Conservation (phyloP, 2,329 filamentous ascomycete species). For the Colletotrichum eleusines region DNA sequence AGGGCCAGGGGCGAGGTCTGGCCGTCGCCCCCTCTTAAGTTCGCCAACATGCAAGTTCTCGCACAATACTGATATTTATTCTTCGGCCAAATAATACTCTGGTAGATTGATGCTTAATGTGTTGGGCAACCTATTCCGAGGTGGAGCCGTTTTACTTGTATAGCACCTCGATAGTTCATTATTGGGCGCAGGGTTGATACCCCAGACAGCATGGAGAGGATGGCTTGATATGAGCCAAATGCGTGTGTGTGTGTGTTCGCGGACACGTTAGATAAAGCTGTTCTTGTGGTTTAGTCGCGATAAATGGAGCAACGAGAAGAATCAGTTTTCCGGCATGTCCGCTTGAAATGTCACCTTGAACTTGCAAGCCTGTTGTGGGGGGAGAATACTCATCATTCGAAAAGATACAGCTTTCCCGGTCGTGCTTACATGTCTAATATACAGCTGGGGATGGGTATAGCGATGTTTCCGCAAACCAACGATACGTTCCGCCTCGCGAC, state of each 20-base stretch:
- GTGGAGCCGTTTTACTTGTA: background rate
- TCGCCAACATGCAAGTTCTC: constrained; percentile 7
- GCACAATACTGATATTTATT: background rate
- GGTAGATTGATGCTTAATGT: background rate
- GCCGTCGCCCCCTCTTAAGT: background rate
- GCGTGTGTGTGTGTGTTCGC: background rate
- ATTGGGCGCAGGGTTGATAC: background rate
- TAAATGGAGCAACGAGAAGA: background rate
- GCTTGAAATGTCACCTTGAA: background rate
- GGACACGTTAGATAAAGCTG: background rate
- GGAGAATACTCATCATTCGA: background rate
- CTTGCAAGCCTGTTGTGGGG: background rate
- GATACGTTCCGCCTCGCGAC: constrained; percentile 2
- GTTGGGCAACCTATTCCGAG: background rate
- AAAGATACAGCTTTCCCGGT: background rate
- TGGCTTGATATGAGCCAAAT: background rate
- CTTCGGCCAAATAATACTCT: background rate
- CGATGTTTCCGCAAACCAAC: constrained; percentile 30
- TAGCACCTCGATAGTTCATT: background rate
- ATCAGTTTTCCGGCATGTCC: background rate
- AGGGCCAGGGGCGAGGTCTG: constrained; percentile 16
- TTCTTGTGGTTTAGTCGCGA: too few species aligned
- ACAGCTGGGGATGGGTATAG: constrained; percentile 40
- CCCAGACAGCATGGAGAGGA: background rate
- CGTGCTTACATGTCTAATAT: constrained; percentile 40